Evolutionary conservation across 2,329 filamentous ascomycete species (phyloP), one percentile per base, ranked within the genome.

Genomic region (Fusarium denticulatum): DNA sequence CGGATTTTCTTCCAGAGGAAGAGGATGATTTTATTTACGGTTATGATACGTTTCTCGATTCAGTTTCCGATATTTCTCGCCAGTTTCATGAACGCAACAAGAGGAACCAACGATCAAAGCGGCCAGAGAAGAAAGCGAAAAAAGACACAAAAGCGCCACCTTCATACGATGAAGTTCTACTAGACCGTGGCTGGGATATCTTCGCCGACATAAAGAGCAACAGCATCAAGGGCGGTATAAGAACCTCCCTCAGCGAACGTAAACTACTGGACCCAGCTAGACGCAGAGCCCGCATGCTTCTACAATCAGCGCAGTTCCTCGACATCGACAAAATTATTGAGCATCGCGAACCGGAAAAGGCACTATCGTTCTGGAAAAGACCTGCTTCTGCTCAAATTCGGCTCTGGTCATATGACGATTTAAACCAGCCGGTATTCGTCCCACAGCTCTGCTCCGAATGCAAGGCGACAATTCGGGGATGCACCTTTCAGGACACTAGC

Each of bases 311-410:
- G 39, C 80, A 79, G 8, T 81, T 82, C 26, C 76, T 83, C 5
- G 82, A 84, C 47, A 80, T 83, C 32, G 82, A 83, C 62, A 82
- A 83, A n/a, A 47, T 82, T 5, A 78, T 83, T 24, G 81, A 84
- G 69, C 73, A 83, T 63, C 76, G 79, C 15, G 76, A 79, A 13
- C 70, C 66, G 1, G 69, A 77, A 30, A 61, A 76, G 28, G 40
- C 76, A 5, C 64, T 73, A 3, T 66, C 64, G 1, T 77, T 80
- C 50, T 77, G 73, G 75, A 80, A 77, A 47, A 67, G 76, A 18
- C 69, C 76, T 2, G 75, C 74, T 12, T 69, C 74, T 0, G 76
- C 78, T 3, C 76, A 79, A 56, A 75, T 82, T 50, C 34, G 50
- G 2, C 68, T 58, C 13, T 47, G 64, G 22, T 71, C 60, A 64